A percentile compares a stretch with the other conserved stretches of the same genome.
Evolutionary conservation across 2,329 filamentous ascomycete species (phyloP).

Genomic region (Blastomyces silverae): DNA sequence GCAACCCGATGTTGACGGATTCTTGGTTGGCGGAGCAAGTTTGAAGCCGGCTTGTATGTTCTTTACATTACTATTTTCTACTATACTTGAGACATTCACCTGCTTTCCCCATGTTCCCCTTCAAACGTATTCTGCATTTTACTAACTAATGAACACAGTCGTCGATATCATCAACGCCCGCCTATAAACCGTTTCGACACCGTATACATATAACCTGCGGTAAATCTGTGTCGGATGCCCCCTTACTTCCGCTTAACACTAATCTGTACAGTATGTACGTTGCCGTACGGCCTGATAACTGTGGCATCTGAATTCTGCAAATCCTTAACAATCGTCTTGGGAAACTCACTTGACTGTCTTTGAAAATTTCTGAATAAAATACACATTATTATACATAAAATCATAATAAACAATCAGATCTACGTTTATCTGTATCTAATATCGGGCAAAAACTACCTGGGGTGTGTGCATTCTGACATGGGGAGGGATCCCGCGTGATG

Average conservation of each 20-base stretch:
- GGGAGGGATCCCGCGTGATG: too few relatives aligned
- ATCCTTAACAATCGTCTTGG: neutral
- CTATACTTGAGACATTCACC: neutral
- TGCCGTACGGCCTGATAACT: neutral
- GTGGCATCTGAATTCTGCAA: neutral
- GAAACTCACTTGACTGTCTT: neutral
- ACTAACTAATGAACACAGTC: constrained; percentile 28
- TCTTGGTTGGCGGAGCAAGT: constrained; percentile 92
- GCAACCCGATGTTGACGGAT: constrained; percentile 93
- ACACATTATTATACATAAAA: too few relatives aligned
- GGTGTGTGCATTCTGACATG: too few relatives aligned
- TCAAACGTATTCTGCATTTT: neutral
- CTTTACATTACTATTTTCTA: neutral
- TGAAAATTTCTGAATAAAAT: neutral
- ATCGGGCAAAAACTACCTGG: too few relatives aligned
- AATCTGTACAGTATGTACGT: too few relatives aligned
- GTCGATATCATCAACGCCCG: constrained; percentile 64
- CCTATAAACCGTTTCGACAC: constrained; percentile 32
- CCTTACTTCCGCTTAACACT: neutral
- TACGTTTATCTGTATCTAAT: too few relatives aligned
- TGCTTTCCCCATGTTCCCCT: neutral
- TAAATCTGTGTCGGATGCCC: neutral
- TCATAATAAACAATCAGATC: too few relatives aligned
- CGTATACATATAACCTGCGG: neutral
- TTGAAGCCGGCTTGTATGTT: constrained; percentile 88